These are phyloP conservation scores for Pythium aquatile DNA, from an alignment of 352 stramenopile species.

Conservation along the genomic window DNA sequence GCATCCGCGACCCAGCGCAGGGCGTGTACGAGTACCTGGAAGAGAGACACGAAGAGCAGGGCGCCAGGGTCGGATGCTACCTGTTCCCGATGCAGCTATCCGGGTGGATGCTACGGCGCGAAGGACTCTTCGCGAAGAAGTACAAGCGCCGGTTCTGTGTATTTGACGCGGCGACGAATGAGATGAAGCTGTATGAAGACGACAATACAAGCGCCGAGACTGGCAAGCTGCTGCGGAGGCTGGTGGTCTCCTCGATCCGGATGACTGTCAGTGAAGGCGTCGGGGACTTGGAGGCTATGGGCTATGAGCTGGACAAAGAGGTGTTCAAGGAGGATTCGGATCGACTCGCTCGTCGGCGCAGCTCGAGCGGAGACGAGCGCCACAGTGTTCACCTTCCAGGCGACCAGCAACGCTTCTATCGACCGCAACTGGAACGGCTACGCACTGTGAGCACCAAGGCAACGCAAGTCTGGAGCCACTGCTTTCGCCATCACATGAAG, in stretches of 20 bases:
- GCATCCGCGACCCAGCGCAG: constrained; percentile 46
- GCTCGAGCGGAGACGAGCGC: not conserved
- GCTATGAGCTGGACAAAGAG: constrained; percentile 41
- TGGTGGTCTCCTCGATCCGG: constrained; percentile 50
- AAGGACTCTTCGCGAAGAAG: constrained; percentile 39
- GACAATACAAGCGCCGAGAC: constrained; percentile 36
- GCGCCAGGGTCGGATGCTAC: constrained; percentile 19
- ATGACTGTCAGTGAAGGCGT: constrained; percentile 32
- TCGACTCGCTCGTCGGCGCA: constrained; percentile 30
- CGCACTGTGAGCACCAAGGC: constrained; percentile 46
- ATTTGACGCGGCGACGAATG: constrained; percentile 40
- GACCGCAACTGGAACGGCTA: constrained; percentile 38
- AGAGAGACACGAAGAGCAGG: constrained; percentile 37
- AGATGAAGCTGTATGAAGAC: constrained; percentile 45
- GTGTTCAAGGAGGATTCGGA: constrained; percentile 47
- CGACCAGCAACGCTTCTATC: constrained; percentile 44
- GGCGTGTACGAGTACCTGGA: constrained; percentile 67
- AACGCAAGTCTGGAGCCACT: constrained; percentile 54
- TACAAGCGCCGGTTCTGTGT: constrained; percentile 59
- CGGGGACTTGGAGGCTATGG: constrained; percentile 17
- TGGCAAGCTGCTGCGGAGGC: constrained; percentile 34
- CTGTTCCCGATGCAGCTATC: constrained; percentile 37
- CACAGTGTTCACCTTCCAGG: constrained; percentile 26
- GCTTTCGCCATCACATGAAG: constrained; percentile 64
- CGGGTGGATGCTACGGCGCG: constrained; percentile 57